Percentiles rank a stretch among this genome's conserved stretches.
Evolutionary conservation across 2,329 filamentous ascomycete species (phyloP).

Genomic region (Metarhizium anisopliae): DNA sequence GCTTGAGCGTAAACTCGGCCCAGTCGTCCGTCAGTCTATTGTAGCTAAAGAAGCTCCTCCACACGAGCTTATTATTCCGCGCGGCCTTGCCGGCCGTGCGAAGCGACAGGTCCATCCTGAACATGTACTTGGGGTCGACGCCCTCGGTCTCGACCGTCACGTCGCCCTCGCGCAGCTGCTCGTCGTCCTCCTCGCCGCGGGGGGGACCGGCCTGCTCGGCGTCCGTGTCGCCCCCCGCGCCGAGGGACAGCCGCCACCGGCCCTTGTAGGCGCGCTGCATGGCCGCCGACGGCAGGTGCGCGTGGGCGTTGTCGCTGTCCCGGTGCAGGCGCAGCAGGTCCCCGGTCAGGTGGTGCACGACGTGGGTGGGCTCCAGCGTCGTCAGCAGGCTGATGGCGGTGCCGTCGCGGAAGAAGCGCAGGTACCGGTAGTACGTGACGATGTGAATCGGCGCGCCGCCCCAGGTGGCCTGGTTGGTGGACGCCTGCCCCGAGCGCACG

Average conservation of each 20-base stretch:
- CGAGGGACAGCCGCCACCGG: slow-evolving; percentile 40
- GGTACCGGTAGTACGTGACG: slow-evolving; percentile 95
- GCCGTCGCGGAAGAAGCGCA: slow-evolving; percentile 90
- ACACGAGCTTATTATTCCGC: slow-evolving; percentile 78
- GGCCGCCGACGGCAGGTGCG: slow-evolving; percentile 34
- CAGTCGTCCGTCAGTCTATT: slow-evolving; percentile 86
- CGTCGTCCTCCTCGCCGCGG: background rate
- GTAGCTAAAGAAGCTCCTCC: slow-evolving; percentile 88
- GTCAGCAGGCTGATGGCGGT: slow-evolving; percentile 72
- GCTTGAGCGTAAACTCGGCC: slow-evolving; percentile 64
- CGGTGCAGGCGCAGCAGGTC: slow-evolving; percentile 50
- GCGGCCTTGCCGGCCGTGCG: slow-evolving; percentile 53
- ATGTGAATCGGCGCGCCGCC: slow-evolving; percentile 71
- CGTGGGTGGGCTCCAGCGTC: slow-evolving; percentile 72
- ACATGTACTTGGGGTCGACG: slow-evolving; percentile 67
- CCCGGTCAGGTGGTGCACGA: slow-evolving; percentile 74
- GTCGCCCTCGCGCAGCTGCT: slow-evolving; percentile 47
- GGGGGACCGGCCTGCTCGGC: background rate
- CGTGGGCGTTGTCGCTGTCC: slow-evolving; percentile 14
- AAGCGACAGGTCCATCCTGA: slow-evolving; percentile 70
- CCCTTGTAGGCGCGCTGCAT: slow-evolving; percentile 61
- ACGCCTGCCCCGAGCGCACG: slow-evolving; percentile 68
- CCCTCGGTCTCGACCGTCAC: slow-evolving; percentile 83
- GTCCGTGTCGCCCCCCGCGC: slow-evolving; percentile 2
- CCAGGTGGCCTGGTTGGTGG: slow-evolving; percentile 66